A percentile compares a stretch with the other conserved stretches of the same genome.
Conservation (phyloP, 1,139 yeast genomes). For the Kodamaea derodonti region DNA sequence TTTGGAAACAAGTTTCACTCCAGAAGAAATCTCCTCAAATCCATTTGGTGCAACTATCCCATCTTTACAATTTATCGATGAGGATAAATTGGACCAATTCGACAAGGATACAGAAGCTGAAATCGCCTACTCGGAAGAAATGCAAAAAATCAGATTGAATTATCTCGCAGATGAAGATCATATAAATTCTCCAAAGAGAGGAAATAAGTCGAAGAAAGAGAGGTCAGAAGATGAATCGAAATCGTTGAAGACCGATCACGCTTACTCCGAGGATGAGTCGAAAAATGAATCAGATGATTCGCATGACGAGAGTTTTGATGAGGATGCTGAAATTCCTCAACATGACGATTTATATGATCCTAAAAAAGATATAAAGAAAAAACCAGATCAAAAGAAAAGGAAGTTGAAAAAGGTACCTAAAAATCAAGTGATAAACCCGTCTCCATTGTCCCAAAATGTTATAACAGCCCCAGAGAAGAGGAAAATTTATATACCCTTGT, state of each 20-base stretch:
- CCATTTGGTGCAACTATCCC: constrained; percentile 67
- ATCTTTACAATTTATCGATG: constrained; percentile 35
- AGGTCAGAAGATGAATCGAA: constrained; percentile 16
- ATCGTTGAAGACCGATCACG: not conserved
- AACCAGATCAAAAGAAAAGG: constrained; percentile 7
- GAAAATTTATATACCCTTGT: not conserved
- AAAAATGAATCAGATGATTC: too few relatives aligned
- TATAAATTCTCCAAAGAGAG: constrained; percentile 30
- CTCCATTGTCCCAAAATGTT: constrained; percentile 17
- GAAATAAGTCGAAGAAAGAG: constrained; percentile 30
- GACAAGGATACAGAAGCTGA: constrained; percentile 75
- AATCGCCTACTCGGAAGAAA: constrained; percentile 62
- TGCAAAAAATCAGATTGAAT: constrained; percentile 58
- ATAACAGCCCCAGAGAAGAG: constrained; percentile 6
- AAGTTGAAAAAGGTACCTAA: constrained; percentile 4
- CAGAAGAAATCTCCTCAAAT: constrained; percentile 50
- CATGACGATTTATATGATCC: constrained; percentile 5
- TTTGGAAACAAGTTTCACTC: constrained; percentile 63
- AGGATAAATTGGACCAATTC: constrained; percentile 38
- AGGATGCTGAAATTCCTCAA: constrained; percentile 3
- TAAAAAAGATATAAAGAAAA: not conserved
- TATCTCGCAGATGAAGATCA: constrained; percentile 51
- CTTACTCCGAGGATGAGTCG: too few relatives aligned
- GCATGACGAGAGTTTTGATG: constrained; percentile 5
- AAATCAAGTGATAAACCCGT: constrained; percentile 11